phyloP scores from a whole-genome alignment of 257 asterid species.

The Haberlea rhodopensis region DNA sequence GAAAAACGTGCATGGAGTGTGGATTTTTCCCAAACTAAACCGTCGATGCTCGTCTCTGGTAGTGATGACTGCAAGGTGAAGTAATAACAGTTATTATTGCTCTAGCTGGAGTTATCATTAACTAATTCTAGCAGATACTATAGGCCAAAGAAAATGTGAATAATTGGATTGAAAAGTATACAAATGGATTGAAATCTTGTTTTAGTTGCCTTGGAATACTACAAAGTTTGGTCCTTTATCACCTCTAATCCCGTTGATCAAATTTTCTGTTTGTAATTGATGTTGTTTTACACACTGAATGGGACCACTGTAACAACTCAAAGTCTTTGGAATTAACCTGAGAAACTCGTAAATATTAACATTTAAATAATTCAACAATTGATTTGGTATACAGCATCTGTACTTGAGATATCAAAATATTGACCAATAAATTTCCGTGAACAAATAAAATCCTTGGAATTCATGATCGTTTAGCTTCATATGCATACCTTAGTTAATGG shows the following conservation, averaged over 20 bases:
- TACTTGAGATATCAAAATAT: not conserved
- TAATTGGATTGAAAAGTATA: not conserved
- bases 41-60: conserved; percentile 88
- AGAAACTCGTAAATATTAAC: not conserved
- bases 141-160: not conserved
- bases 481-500: too few species aligned
- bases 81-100: not conserved
- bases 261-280: not conserved
- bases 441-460: not conserved
- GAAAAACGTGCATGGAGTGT: conserved; percentile 97
- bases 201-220: not conserved
- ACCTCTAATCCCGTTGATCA: not conserved
- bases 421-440: not conserved
- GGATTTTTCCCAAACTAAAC: conserved; percentile 77
- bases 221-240: not conserved
- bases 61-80: conserved; percentile 92
- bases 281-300: not conserved
- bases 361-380: not conserved
- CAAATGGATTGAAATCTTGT: not conserved
- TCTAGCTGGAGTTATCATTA: too few species aligned
- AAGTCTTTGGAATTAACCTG: not conserved
- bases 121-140: not conserved
- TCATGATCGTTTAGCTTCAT: not conserved
- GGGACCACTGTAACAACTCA: not conserved
- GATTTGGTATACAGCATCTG: not conserved